Evolutionary conservation across 1,284 basidiomycete species (phyloP).

Genomic region (Anthracocystis walkeri): DNA sequence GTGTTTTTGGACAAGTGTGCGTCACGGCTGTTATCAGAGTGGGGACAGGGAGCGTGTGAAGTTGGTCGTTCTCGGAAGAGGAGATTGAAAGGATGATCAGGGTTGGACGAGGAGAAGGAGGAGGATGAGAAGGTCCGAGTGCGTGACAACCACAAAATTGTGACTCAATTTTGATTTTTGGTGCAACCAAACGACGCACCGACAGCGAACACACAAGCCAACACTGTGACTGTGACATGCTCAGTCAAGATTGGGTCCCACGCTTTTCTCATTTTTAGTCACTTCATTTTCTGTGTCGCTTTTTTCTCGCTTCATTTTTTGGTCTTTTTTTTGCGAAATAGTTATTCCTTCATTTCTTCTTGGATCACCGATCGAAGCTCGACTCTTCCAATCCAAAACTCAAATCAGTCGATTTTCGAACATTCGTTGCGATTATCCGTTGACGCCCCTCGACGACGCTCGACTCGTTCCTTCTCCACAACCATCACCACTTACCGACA

Average conservation of each 20-base stretch:
- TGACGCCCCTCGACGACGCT: slow-evolving; percentile 1
- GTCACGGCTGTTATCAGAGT: not conserved
- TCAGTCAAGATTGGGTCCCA: not conserved
- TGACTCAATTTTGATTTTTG: slow-evolving; percentile 20
- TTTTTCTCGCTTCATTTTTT: not conserved
- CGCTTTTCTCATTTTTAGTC: not conserved
- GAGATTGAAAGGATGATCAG: not conserved
- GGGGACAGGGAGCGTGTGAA: not conserved
- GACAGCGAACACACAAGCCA: too few relatives aligned
- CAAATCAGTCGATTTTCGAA: slow-evolving; percentile 25
- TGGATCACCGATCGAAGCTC: slow-evolving; percentile 40
- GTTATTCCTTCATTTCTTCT: slow-evolving; percentile 15
- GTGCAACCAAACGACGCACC: slow-evolving; percentile 16
- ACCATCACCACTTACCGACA: not conserved
- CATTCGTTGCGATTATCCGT: not conserved
- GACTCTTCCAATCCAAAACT: not conserved
- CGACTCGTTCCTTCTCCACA: not conserved
- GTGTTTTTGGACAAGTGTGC: not conserved
- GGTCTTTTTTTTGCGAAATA: not conserved
- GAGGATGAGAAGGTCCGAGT: not conserved
- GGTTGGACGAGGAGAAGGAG: not conserved
- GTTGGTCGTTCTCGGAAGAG: not conserved
- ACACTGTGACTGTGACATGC: too few relatives aligned
- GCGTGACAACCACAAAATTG: slow-evolving; percentile 1
- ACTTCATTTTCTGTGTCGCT: not conserved